A percentile compares a stretch with the other conserved stretches of the same genome.
Evolutionary conservation across 148 eudicot species (phyloP).

Genomic region (Rhododendron ferrugineum): DNA sequence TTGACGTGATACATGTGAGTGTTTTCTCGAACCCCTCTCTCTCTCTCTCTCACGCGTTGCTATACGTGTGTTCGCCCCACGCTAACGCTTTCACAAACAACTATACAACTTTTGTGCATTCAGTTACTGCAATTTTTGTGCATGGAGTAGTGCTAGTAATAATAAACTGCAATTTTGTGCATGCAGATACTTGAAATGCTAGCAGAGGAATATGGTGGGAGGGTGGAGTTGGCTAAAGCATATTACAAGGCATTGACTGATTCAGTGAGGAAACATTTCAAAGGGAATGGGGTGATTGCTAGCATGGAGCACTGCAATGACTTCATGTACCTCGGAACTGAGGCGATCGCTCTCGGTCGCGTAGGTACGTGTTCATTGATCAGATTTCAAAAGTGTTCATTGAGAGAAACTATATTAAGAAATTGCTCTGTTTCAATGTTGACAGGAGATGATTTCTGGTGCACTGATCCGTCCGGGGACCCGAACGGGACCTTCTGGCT

Average conservation of each 20-base stretch:
- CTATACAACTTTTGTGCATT: neutral
- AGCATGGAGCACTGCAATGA: constrained; percentile 99
- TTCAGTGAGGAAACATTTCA: constrained; percentile 74
- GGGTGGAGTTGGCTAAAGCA: constrained; percentile 79
- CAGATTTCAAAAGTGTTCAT: neutral
- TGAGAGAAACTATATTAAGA: neutral
- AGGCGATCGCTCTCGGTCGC: constrained; percentile 82
- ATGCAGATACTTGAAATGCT: constrained; percentile 76
- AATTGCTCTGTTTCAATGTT: neutral
- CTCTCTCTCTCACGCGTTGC: neutral
- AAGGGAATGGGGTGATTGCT: constrained; percentile 88
- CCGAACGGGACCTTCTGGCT: constrained; percentile 91
- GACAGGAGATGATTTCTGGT: constrained; percentile 94
- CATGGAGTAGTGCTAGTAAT: neutral
- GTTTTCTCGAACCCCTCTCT: neutral
- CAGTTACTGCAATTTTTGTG: too few relatives aligned
- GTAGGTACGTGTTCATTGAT: constrained; percentile 49
- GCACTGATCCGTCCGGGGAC: constrained; percentile 86
- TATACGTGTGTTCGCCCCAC: neutral
- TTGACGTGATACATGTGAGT: constrained; percentile 92
- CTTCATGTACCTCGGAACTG: constrained; percentile 92
- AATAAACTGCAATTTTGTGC: neutral
- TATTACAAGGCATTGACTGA: constrained; percentile 69
- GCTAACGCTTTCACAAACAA: neutral
- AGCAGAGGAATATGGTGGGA: constrained; percentile 83